A percentile compares a stretch with the other conserved stretches of the same genome.
These are phyloP conservation scores for Neofusicoccum parvum DNA, from an alignment of 2,329 filamentous ascomycete species.

Conservation along the genomic window DNA sequence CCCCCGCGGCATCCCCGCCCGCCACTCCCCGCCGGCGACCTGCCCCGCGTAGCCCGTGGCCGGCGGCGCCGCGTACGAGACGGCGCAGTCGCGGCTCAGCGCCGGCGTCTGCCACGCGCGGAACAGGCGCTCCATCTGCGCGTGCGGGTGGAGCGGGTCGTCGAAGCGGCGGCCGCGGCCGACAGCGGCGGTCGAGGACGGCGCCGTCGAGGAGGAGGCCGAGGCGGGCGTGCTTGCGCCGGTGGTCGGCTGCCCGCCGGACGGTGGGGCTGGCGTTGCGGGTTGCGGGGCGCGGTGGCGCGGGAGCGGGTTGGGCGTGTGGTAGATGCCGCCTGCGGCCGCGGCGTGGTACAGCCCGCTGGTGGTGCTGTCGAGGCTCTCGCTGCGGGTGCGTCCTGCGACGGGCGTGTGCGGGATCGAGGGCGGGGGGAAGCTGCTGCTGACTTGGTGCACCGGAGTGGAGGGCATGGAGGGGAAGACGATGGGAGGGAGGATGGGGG, in stretches of 20 bases:
- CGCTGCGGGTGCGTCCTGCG: not conserved
- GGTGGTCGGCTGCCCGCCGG: not conserved
- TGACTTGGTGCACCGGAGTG: not conserved
- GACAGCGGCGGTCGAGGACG: too few relatives aligned
- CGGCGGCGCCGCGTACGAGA: conserved; percentile 35
- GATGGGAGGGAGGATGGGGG: not conserved
- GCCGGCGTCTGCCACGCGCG: conserved; percentile 27
- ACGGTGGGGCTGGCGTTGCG: not conserved
- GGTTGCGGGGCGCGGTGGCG: not conserved
- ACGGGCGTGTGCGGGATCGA: not conserved
- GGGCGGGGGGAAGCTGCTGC: not conserved
- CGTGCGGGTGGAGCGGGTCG: conserved; percentile 23
- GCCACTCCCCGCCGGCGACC: conserved; percentile 23
- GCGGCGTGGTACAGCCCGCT: not conserved
- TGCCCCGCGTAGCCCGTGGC: conserved; percentile 6
- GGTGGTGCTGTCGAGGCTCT: not conserved
- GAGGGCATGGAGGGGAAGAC: not conserved
- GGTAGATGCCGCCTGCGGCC: not conserved
- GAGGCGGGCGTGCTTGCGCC: not conserved
- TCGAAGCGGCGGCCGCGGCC: not conserved
- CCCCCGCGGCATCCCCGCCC: conserved; percentile 21
- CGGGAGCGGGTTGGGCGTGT: conserved; percentile 13
- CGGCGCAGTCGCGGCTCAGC: conserved; percentile 37
- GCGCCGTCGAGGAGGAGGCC: not conserved
- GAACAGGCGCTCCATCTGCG: not conserved